Evolutionary conservation across 2,329 filamentous ascomycete species (phyloP).

Genomic region (Fusarium sp.): DNA sequence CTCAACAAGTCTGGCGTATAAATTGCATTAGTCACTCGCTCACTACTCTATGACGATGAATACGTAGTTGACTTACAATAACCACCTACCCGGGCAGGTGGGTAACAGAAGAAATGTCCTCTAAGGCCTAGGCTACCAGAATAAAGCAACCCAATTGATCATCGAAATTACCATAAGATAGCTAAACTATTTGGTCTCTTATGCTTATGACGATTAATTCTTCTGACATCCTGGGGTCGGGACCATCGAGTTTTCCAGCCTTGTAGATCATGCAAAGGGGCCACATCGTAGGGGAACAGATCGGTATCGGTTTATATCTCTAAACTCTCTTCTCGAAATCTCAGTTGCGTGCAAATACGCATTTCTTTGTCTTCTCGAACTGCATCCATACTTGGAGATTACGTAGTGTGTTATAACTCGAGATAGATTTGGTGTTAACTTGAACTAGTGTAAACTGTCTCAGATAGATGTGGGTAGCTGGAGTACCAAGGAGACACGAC

Average conservation of each 20-base stretch:
- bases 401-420: background rate
- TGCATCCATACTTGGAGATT: background rate
- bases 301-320: background rate
- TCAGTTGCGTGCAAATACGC: background rate
- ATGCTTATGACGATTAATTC: no score
- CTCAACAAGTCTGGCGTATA: background rate
- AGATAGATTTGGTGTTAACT: background rate
- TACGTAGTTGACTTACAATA: background rate
- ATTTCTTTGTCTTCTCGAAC: background rate
- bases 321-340: background rate
- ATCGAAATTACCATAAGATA: no score
- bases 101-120: no score
- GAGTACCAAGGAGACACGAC: background rate
- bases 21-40: background rate
- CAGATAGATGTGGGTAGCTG: background rate
- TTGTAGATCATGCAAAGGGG: background rate
- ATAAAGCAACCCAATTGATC: no score
- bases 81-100: no score
- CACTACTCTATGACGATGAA: background rate
- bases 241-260: background rate
- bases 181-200: no score
- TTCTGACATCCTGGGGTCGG: no score
- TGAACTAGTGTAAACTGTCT: background rate
- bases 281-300: background rate
- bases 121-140: no score